These are phyloP conservation scores for Acer yangbiense DNA, from an alignment of 345 rosid genomes.

Conservation along the genomic window DNA sequence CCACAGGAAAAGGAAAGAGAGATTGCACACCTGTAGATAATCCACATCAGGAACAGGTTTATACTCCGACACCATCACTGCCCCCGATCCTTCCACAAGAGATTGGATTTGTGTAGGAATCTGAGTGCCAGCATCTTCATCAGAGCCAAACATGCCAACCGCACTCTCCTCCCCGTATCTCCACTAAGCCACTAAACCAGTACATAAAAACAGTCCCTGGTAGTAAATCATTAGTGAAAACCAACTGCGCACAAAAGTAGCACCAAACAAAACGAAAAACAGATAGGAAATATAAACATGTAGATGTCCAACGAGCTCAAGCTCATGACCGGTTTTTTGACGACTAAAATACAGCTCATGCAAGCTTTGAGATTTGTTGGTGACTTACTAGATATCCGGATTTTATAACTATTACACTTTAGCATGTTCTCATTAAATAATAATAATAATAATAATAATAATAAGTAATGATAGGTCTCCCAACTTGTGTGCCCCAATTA, in stretches of 20 bases:
- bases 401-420: background rate
- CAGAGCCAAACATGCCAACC: slow-evolving; percentile 51
- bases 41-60: slow-evolving; percentile 83
- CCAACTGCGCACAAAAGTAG: slow-evolving; percentile 46
- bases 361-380: background rate
- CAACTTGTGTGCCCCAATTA: background rate
- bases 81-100: slow-evolving; percentile 76
- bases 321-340: slow-evolving; percentile 16
- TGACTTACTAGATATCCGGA: background rate
- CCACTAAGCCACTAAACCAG: slow-evolving; percentile 83
- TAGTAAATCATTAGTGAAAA: slow-evolving; percentile 73
- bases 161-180: slow-evolving; percentile 45
- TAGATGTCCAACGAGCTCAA: slow-evolving; percentile 37
- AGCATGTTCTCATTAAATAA: background rate
- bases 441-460: too few species aligned
- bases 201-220: slow-evolving; percentile 68
- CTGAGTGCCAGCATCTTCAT: slow-evolving; percentile 60
- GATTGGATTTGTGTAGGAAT: slow-evolving; percentile 81
- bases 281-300: background rate
- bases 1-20: slow-evolving; percentile 3
- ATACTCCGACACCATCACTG: slow-evolving; percentile 61
- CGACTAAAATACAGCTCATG: background rate
- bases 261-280: background rate
- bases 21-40: slow-evolving; percentile 72
- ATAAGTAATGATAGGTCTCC: too few species aligned